phyloP scores from a whole-genome alignment of 2,329 filamentous ascomycete species.

The Colletotrichum camelliae region DNA sequence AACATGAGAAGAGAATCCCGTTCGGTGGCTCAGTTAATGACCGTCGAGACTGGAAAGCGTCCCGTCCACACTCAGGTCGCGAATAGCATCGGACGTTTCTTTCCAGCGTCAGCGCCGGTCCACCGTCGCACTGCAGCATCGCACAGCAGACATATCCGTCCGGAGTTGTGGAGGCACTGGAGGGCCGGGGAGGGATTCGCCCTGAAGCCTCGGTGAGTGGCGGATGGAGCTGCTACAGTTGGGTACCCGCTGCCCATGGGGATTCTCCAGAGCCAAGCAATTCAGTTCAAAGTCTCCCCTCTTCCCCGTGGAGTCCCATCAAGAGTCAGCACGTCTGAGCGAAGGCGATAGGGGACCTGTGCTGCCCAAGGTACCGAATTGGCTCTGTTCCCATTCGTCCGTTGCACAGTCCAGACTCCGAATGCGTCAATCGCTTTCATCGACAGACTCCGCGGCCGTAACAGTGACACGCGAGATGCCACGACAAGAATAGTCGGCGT shows the following conservation, averaged over 20 bases:
- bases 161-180: background rate
- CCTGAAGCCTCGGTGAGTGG: background rate
- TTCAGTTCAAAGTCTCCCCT: background rate
- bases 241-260: background rate
- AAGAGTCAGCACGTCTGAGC: background rate
- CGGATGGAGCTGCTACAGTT: background rate
- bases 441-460: background rate
- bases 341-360: background rate
- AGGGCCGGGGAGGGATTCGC: background rate
- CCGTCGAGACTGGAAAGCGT: background rate
- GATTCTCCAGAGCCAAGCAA: constrained; percentile 10
- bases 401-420: background rate
- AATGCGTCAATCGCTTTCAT: constrained; percentile 6
- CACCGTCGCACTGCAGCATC: background rate
- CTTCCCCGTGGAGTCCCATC: constrained; percentile 9
- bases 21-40: background rate
- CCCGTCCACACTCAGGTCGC: background rate
- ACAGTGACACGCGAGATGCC: constrained; percentile 17
- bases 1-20: background rate
- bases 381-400: constrained; percentile 6
- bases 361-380: background rate
- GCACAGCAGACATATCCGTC: background rate
- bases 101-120: background rate
- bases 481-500: constrained; percentile 16
- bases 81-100: background rate